A percentile compares a stretch with the other conserved stretches of the same genome.
phyloP scores from a whole-genome alignment of 2,329 filamentous ascomycete genomes.

The Cladophialophora psammophila region DNA sequence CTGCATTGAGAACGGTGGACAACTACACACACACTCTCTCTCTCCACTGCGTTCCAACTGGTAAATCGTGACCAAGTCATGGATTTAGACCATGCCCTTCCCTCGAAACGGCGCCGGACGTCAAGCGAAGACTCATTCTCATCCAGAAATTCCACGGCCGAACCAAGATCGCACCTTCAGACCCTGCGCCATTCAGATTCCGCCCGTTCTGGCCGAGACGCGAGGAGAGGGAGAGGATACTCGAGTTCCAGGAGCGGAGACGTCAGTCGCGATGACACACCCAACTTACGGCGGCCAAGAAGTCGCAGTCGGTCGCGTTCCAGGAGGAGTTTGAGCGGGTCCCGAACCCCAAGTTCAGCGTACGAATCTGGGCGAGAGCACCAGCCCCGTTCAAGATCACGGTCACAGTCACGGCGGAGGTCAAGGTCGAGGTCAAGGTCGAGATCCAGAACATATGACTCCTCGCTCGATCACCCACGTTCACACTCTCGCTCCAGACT shows the following conservation, averaged over 20 bases:
- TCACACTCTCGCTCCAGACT: conserved; percentile 38
- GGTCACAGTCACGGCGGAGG: conserved; percentile 31
- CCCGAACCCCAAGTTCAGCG: conserved; percentile 26
- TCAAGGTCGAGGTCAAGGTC: conserved; percentile 38
- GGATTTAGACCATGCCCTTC: conserved; percentile 28
- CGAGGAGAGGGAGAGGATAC: conserved; percentile 28
- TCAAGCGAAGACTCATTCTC: conserved; percentile 33
- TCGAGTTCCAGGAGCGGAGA: conserved; percentile 31
- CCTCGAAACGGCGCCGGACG: conserved; percentile 36
- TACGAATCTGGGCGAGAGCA: conserved; percentile 35
- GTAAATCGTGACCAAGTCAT: conserved; percentile 6
- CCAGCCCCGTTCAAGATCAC: conserved; percentile 26
- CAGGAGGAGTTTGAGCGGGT: conserved; percentile 25
- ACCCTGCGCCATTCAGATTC: conserved; percentile 21
- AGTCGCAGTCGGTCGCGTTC: conserved; percentile 24
- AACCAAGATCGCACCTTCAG: conserved; percentile 20
- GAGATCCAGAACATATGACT: conserved; percentile 60
- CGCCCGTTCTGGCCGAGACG: conserved; percentile 20
- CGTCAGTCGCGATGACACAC: conserved; percentile 17
- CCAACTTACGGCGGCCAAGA: background rate
- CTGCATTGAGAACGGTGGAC: background rate
- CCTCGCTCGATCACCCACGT: conserved; percentile 39
- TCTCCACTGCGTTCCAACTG: background rate
- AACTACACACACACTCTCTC: background rate
- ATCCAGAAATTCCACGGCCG: conserved; percentile 23